Evolutionary conservation across 192 early-diverging fungal genomes (phyloP), one percentile per base, ranked within the genome.

Genomic region (Podila epicladia): DNA sequence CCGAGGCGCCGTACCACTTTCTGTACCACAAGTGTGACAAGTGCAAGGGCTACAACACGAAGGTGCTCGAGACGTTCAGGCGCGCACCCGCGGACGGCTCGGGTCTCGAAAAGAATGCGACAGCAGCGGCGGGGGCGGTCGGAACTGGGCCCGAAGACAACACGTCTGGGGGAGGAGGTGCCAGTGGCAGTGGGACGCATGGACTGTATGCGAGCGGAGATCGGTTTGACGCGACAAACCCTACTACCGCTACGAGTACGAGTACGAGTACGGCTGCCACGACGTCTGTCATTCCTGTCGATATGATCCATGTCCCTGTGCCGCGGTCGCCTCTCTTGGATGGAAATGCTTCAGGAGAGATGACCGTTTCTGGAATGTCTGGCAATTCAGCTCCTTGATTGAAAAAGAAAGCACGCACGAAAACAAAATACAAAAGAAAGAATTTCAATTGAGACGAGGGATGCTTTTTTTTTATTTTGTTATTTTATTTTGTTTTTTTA

Each of bases 1-100:
- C 92, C 6, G 77, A 85, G 29, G 93, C 94, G 15, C 94, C 92
- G 68, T 98, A 92, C 85, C 96, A 99, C 75, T 99, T 98, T 83
- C 58, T 99, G n/a, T 98, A 99, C 73, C 97, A 99, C 87, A 98
- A 98, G 77, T 99, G 97, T 75, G 74, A 82, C 2, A 73, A 85
- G 22, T 99, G 97, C 79, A 64, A 73, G 33, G 93, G 94, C 22
- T 99, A 95, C 82, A 99, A 97, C 73, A 99, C 96, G 2, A 93
- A 92, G 62, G 91, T 95, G 0, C 66, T 96, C 41, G 78, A 86
- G 38, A 96, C 94, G 11, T 79, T 71, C 45, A 72, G 45, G 22
- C 41, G 75, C 5, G 29, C 55, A 1, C 11, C 60, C 0, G 65
- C 67, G 11, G 75, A 63, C 5, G 24, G 55, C 9, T 26, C 49